Evolutionary conservation across 805 yeast genomes (phyloP).

Genomic region (Lipomyces sp.): DNA sequence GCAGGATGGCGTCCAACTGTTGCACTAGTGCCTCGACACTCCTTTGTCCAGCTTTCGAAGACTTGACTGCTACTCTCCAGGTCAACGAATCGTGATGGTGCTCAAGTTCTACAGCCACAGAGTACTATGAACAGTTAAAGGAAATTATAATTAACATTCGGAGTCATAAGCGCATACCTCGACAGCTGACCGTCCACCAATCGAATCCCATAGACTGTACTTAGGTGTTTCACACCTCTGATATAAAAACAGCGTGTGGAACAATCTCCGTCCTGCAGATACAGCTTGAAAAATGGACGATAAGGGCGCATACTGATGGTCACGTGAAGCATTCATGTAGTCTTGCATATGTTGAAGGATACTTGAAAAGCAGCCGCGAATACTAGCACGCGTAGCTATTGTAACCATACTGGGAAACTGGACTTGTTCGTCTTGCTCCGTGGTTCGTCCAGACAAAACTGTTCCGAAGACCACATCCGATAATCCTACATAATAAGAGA

Average conservation of each 20-base stretch:
- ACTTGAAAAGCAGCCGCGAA: conserved; percentile 14
- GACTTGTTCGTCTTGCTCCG: conserved; percentile 29
- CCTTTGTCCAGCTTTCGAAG: conserved; percentile 1
- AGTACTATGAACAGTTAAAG: conserved; percentile 15
- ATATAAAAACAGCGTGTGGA: conserved; percentile 38
- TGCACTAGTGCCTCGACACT: conserved; percentile 2
- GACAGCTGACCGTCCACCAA: conserved; percentile 19
- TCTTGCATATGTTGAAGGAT: conserved; percentile 23
- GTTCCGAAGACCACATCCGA: conserved; percentile 37
- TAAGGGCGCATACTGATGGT: conserved; percentile 24
- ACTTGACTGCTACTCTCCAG: conserved; percentile 31
- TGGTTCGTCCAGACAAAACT: conserved; percentile 35
- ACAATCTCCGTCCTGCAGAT: conserved; percentile 20
- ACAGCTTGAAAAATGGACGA: conserved; percentile 10
- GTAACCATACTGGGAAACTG: conserved; percentile 38
- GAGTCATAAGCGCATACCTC: conserved; percentile 23
- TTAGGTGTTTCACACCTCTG: conserved; percentile 15
- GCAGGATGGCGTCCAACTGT: conserved; percentile 24
- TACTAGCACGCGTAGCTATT: conserved; percentile 20
- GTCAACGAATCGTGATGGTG: conserved; percentile 3
- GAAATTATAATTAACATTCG: not conserved
- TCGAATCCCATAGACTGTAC: conserved; percentile 25
- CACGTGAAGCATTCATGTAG: conserved; percentile 3
- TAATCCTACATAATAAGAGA: conserved; percentile 24
- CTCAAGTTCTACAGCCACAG: conserved; percentile 35